These are phyloP conservation scores for Leptodontidium sp. DNA, from an alignment of 2,329 filamentous ascomycete genomes.

Conservation along the genomic window DNA sequence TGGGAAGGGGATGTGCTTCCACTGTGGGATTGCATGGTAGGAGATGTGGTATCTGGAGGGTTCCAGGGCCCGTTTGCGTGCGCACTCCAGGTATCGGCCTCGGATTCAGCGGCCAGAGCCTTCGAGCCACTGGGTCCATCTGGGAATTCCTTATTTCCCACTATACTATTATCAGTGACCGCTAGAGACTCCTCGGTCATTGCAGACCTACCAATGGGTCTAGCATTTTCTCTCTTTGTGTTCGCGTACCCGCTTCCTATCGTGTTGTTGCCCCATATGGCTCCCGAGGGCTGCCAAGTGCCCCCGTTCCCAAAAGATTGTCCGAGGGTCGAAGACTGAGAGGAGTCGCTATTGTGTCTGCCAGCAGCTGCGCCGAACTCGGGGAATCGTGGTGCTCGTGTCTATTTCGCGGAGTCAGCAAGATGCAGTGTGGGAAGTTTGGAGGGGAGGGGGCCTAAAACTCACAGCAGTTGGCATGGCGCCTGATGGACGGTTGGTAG, in stretches of 20 bases:
- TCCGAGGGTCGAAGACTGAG: slow-evolving; percentile 51
- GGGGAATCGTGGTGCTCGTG: slow-evolving; percentile 48
- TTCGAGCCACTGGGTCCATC: slow-evolving; percentile 72
- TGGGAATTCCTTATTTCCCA: slow-evolving; percentile 51
- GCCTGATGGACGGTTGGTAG: slow-evolving; percentile 46
- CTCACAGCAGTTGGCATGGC: slow-evolving; percentile 52
- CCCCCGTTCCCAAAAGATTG: slow-evolving; percentile 54
- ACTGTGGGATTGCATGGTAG: slow-evolving; percentile 52
- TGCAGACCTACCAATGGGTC: slow-evolving; percentile 57
- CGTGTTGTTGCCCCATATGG: slow-evolving; percentile 60
- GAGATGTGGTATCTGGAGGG: slow-evolving; percentile 55
- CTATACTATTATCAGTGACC: slow-evolving; percentile 38
- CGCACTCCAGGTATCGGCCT: slow-evolving; percentile 69
- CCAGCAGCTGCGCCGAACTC: slow-evolving; percentile 49
- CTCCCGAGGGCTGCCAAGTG: slow-evolving; percentile 49
- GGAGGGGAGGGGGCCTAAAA: slow-evolving; percentile 26
- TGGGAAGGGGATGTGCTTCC: slow-evolving; percentile 67
- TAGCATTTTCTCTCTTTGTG: slow-evolving; percentile 54
- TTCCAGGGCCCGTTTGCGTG: slow-evolving; percentile 66
- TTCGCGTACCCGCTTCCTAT: slow-evolving; percentile 56
- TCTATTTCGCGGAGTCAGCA: slow-evolving; percentile 41
- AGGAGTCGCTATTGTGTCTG: slow-evolving; percentile 45
- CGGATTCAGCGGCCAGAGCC: slow-evolving; percentile 73
- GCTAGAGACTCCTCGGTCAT: slow-evolving; percentile 22
- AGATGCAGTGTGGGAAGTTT: slow-evolving; percentile 41